These are phyloP conservation scores for Solanum arcanum DNA, from an alignment of 257 asterid genomes.

Conservation along the genomic window DNA sequence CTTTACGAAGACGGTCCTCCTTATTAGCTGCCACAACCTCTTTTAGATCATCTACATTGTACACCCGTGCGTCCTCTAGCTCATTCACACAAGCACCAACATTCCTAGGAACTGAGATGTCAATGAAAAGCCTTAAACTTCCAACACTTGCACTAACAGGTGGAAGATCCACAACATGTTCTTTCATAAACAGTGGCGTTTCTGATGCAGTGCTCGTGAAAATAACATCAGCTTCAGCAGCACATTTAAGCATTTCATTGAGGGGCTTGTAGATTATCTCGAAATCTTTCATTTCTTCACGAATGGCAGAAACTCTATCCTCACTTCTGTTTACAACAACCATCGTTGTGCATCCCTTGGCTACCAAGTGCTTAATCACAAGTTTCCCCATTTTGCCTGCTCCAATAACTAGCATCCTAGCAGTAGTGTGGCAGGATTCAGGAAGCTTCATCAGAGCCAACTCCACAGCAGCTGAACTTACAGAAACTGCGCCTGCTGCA, in stretches of 20 bases:
- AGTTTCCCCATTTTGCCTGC: slow-evolving; percentile 99
- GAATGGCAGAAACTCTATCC: slow-evolving; percentile 66
- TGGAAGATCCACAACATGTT: slow-evolving; percentile 47
- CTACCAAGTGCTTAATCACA: slow-evolving; percentile 85
- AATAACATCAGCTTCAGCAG: slow-evolving; percentile 73
- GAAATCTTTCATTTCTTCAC: slow-evolving; percentile 57
- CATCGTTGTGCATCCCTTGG: slow-evolving; percentile 88
- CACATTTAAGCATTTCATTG: slow-evolving; percentile 38
- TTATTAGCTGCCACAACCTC: slow-evolving; percentile 96
- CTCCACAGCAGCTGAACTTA: slow-evolving; percentile 94
- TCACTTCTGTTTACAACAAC: slow-evolving; percentile 74
- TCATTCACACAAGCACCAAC: slow-evolving; percentile 77
- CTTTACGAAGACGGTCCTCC: slow-evolving; percentile 78
- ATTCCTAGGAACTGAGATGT: slow-evolving; percentile 87
- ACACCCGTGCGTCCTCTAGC: slow-evolving; percentile 52
- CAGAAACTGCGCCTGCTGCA: slow-evolving; percentile 92
- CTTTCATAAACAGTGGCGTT: slow-evolving; percentile 52
- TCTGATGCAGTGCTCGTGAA: slow-evolving; percentile 89
- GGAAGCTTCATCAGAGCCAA: slow-evolving; percentile 90
- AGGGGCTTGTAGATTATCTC: slow-evolving; percentile 74
- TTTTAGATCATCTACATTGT: slow-evolving; percentile 87
- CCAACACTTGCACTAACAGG: slow-evolving; percentile 34
- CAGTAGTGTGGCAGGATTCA: slow-evolving; percentile 41
- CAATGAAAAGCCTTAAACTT: slow-evolving; percentile 59
- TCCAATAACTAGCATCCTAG: slow-evolving; percentile 72